Evolutionary conservation across 306 rosid species (phyloP), one percentile per base, ranked within the genome.

Genomic region (Casuarina cunninghamiana): DNA sequence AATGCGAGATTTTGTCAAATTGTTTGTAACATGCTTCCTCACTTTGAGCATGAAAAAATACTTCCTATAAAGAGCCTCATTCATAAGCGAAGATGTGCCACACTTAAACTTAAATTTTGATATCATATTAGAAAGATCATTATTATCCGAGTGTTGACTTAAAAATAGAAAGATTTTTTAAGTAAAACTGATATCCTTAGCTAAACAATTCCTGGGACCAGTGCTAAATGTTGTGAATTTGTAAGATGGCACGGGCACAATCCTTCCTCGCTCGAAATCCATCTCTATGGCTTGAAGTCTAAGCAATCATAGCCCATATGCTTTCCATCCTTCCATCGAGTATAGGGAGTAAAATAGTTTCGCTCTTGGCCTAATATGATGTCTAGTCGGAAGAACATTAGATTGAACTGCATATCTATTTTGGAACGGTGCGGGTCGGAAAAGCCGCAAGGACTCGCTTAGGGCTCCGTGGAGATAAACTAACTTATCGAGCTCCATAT

Each of bases 261-360:
- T 39, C 7, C 57, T 15, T 5, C 76, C 83, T 39, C 10, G 9
- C 16, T 73, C 0, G 80, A 60, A 7, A 86, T 79, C 89, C 89
- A 86, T 37, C 89, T 69, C 84, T 80, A 84, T 3, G 89, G 84
- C 77, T 80, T 86, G 75, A 79, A 86, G 26, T 80, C 86, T 9
- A 26, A 45, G 42, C 78, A 75, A 41, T 86, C 84, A n/a, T 19
- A 2, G 83, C 86, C 86, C 86, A 82, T 2, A 82, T 74, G 0
- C 48, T 12, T 46, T 60, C 77, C 84, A 79, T 79, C 62, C 89
- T 81, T n/a, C 89, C 76, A 77, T 53, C 43, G 86, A 51, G 17
- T 82, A 86, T 1, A 73, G 13, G 1, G 73, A 67, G 49, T 57
- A 5, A 37, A 79, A 50, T 9, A 82, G 15, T 42, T 7, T 75